These are phyloP conservation scores for Tolypocladium tropicale DNA, from an alignment of 2,329 filamentous ascomycete genomes.

Conservation along the genomic window DNA sequence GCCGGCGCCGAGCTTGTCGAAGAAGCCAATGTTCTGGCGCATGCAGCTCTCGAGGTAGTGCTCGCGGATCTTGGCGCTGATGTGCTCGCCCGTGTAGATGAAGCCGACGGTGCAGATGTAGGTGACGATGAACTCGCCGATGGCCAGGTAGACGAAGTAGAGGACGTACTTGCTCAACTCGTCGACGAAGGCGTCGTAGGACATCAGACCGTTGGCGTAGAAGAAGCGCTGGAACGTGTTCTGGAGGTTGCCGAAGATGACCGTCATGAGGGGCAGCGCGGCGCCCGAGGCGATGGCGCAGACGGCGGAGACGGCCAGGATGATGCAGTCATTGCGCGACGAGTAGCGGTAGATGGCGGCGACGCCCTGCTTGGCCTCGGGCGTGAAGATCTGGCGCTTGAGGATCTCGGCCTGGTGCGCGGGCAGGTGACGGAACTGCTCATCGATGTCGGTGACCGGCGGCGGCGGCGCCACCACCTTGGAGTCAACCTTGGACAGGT, in stretches of 20 bases:
- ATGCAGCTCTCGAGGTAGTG: conserved; percentile 77
- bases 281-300: conserved; percentile 64
- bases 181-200: conserved; percentile 45
- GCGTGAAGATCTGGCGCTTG: conserved; percentile 56
- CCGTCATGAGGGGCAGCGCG: conserved; percentile 69
- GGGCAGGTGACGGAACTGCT: conserved; percentile 53
- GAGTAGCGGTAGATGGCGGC: conserved; percentile 61
- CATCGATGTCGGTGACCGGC: conserved; percentile 29
- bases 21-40: conserved; percentile 83
- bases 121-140: conserved; percentile 67
- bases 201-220: conserved; percentile 27
- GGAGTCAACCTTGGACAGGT: conserved; percentile 8
- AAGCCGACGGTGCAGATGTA: conserved; percentile 81
- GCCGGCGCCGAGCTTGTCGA: conserved; percentile 85
- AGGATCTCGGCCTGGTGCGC: conserved; percentile 56
- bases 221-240: conserved; percentile 60
- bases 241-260: conserved; percentile 70
- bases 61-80: conserved; percentile 68
- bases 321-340: conserved; percentile 50
- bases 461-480: conserved; percentile 12
- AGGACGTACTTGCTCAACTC: conserved; percentile 56
- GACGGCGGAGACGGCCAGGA: conserved; percentile 51
- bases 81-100: conserved; percentile 77
- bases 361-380: conserved; percentile 53
- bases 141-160: conserved; percentile 78